phyloP scores from a whole-genome alignment of 2,329 filamentous ascomycete species.

The Penicillium sp. region DNA sequence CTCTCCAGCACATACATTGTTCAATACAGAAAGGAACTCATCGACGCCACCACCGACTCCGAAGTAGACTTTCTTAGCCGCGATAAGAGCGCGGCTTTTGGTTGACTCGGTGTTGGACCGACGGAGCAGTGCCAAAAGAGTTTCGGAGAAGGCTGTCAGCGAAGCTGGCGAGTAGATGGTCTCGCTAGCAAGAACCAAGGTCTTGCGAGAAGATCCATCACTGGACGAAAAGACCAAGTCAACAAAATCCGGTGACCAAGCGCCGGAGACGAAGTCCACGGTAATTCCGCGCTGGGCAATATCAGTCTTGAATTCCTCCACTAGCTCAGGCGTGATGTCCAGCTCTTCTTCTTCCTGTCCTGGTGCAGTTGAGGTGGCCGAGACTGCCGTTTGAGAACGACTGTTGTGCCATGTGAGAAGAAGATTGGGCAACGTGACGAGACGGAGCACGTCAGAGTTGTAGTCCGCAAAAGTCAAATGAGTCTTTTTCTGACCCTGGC shows the following conservation, averaged over 20 bases:
- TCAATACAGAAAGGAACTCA: constrained; percentile 50
- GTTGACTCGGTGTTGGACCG: constrained; percentile 26
- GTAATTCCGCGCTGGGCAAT: constrained; percentile 47
- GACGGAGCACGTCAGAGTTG: constrained; percentile 60
- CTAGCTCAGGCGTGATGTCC: constrained; percentile 52
- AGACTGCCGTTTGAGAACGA: constrained; percentile 13
- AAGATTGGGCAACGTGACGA: constrained; percentile 63
- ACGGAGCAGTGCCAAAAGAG: constrained; percentile 53
- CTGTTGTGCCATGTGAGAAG: constrained; percentile 55
- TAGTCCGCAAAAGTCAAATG: constrained; percentile 63
- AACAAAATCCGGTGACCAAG: constrained; percentile 54
- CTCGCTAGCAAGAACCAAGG: constrained; percentile 61
- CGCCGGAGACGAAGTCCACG: constrained; percentile 60
- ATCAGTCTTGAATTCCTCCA: constrained; percentile 47
- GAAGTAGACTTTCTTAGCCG: constrained; percentile 67
- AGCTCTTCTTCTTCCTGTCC: constrained; percentile 38
- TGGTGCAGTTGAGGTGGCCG: not conserved
- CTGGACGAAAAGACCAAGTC: constrained; percentile 46
- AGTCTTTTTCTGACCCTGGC: constrained; percentile 26
- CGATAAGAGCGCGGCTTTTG: constrained; percentile 55
- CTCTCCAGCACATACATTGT: constrained; percentile 25
- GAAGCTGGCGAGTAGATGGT: constrained; percentile 64
- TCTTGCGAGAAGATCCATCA: constrained; percentile 39
- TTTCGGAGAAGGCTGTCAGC: constrained; percentile 56
- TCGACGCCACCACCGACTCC: constrained; percentile 67